Conservation (phyloP, 176 grass and related monocot genomes). For the barley (Hordeum vulgare) region DNA sequence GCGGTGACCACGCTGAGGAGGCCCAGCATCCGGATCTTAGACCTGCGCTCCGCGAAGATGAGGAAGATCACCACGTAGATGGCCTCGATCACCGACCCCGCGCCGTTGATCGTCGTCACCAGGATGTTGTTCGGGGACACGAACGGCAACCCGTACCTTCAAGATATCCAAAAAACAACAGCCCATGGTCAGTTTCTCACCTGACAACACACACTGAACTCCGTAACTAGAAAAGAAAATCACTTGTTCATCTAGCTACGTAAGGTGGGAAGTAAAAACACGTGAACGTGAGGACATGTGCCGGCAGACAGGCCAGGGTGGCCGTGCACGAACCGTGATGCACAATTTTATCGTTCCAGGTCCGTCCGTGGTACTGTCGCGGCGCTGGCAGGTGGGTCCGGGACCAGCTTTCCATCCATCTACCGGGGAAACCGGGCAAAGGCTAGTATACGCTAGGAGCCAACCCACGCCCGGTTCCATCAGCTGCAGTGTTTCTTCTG, state of each 20-base stretch:
- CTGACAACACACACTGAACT: too few species aligned
- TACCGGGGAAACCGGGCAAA: background rate
- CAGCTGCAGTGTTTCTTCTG: background rate
- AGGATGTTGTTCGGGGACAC: constrained; percentile 90
- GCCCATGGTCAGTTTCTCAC: too few species aligned
- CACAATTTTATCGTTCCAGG: background rate
- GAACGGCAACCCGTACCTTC: constrained; percentile 87
- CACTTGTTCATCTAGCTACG: too few species aligned
- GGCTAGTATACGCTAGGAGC: constrained; percentile 3
- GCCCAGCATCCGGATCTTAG: constrained; percentile 41
- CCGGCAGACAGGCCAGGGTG: constrained; percentile 17
- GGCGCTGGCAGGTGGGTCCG: constrained; percentile 31
- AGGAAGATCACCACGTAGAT: constrained; percentile 95
- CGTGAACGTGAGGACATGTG: constrained; percentile 19
- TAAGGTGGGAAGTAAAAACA: background rate
- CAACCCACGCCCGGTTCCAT: background rate
- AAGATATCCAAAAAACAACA: too few species aligned
- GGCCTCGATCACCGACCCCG: constrained; percentile 62
- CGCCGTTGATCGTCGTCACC: constrained; percentile 90
- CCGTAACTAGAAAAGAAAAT: too few species aligned
- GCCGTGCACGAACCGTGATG: background rate
- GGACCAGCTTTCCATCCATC: background rate
- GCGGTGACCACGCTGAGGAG: constrained; percentile 46
- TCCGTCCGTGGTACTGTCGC: background rate
- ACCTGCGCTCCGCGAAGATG: constrained; percentile 50